These are phyloP conservation scores for Lasiosphaeria hispida DNA, from an alignment of 495 filamentous ascomycete species.

Conservation along the genomic window DNA sequence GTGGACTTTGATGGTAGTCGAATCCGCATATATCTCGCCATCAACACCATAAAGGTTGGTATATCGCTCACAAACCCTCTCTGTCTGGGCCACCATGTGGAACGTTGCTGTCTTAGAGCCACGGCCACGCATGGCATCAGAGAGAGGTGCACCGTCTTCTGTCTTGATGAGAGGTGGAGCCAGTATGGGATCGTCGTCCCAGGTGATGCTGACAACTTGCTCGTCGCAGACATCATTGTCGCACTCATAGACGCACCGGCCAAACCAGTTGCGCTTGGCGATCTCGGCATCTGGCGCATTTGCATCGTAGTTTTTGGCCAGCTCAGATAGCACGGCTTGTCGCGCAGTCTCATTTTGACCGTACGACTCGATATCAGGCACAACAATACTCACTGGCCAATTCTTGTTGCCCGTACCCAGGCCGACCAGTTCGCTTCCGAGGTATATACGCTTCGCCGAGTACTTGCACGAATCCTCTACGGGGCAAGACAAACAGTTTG, in stretches of 20 bases:
- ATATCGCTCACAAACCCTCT: constrained; percentile 79
- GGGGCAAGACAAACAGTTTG: constrained; percentile 81
- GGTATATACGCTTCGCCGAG: constrained; percentile 79
- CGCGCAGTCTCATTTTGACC: constrained; percentile 38
- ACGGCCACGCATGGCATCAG: constrained; percentile 37
- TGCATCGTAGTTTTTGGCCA: constrained; percentile 67
- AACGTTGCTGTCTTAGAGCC: constrained; percentile 82
- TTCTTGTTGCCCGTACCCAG: constrained; percentile 54
- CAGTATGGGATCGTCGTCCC: constrained; percentile 64
- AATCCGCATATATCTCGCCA: constrained; percentile 84
- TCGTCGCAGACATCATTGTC: constrained; percentile 93
- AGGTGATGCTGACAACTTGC: constrained; percentile 80
- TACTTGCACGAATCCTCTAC: constrained; percentile 74
- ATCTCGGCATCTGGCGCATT: constrained; percentile 52
- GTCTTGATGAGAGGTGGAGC: not conserved
- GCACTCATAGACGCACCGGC: constrained; percentile 88
- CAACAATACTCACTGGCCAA: constrained; percentile 87
- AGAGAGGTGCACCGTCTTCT: not conserved
- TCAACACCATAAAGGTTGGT: constrained; percentile 78
- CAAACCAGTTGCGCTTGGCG: constrained; percentile 73
- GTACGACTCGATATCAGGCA: constrained; percentile 85
- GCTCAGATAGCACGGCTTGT: constrained; percentile 44
- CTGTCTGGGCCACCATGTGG: constrained; percentile 91
- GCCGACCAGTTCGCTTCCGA: constrained; percentile 44
- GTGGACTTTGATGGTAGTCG: constrained; percentile 59